Evolutionary conservation across 768 basidiomycete species (phyloP), one percentile per base, ranked within the genome.

Genomic region (Thelephora aurantiotincta): DNA sequence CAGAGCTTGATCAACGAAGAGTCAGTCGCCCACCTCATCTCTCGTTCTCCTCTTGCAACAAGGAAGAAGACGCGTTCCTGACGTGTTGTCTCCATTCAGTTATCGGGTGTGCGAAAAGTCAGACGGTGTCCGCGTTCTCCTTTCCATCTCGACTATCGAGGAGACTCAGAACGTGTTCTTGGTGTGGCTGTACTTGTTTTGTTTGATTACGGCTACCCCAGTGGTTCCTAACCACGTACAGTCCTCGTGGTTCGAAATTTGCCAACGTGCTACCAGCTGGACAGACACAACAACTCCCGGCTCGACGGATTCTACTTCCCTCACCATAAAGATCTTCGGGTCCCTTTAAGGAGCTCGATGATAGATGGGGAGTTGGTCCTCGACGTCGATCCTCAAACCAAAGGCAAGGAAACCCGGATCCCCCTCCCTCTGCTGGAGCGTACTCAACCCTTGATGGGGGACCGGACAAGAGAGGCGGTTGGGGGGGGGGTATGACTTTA

Each of bases 91-190:
- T 38, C n/a, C n/a, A 18, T 22, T 43, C 59, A 97, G 93, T 60
- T 99, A 86, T 64, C 98, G 94, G 94, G 96, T 99, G 37, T 96
- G 92, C 66, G 96, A 99, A 69, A 98, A 98, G 69, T 94, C 90
- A 11, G 96, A 98, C 59, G 96, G 96, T 11, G 61, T 99, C 45
- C 79, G 96, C 33, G 87, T 98, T 35, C 69, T 99, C 22, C 75
- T 98, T 45, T 67, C 94, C 50, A 73, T 98, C 44, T 68, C 74
- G 61, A 73, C 81, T 45, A 70, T 83, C 68, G 56, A 65, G 43
- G 54, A 63, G 33, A 67, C 68, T 54, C 83, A 85, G 61, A 61
- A 60, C 35, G 76, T 84, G 2, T 96, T 78, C 65, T 71, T 97
- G 23, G 96, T 94, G 54, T 20, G 43, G n/a, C n/a, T n/a, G 22